Conservation (phyloP, 345 rosid species). For the Ailanthus altissimus region DNA sequence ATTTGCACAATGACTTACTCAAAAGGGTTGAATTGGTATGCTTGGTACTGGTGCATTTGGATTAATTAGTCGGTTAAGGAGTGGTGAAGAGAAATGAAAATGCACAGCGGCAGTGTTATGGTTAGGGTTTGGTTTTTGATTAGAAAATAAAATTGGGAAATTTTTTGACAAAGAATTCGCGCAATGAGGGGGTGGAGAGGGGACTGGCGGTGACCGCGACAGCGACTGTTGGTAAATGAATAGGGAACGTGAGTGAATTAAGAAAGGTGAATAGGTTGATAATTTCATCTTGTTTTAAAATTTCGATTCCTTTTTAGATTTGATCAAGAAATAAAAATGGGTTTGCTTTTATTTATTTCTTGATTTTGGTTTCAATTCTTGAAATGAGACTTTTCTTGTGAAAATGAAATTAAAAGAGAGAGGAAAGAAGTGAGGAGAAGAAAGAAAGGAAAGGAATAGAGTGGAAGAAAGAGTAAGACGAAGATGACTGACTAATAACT, state of each 20-base stretch:
- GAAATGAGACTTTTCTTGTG: slow-evolving; percentile 11
- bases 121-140: no score
- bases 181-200: no score
- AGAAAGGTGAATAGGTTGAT: slow-evolving; percentile 53
- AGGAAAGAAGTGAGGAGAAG: slow-evolving; percentile 39
- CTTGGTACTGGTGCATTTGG: no score
- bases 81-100: no score
- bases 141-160: no score
- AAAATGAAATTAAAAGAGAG: slow-evolving; percentile 7
- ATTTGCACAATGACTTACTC: no score
- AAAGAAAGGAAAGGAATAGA: slow-evolving; percentile 36
- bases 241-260: slow-evolving; percentile 50
- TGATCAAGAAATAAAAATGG: no score
- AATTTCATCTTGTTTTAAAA: slow-evolving; percentile 46
- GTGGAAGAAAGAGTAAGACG: background rate
- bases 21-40: no score
- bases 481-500: background rate
- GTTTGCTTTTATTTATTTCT: background rate
- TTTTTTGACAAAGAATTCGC: no score
- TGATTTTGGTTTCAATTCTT: background rate
- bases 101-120: no score
- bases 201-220: no score
- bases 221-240: slow-evolving; percentile 12
- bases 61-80: no score
- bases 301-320: background rate